These are phyloP conservation scores for Micractinium conductrix DNA, from an alignment of 139 green algal genomes.

Conservation along the genomic window DNA sequence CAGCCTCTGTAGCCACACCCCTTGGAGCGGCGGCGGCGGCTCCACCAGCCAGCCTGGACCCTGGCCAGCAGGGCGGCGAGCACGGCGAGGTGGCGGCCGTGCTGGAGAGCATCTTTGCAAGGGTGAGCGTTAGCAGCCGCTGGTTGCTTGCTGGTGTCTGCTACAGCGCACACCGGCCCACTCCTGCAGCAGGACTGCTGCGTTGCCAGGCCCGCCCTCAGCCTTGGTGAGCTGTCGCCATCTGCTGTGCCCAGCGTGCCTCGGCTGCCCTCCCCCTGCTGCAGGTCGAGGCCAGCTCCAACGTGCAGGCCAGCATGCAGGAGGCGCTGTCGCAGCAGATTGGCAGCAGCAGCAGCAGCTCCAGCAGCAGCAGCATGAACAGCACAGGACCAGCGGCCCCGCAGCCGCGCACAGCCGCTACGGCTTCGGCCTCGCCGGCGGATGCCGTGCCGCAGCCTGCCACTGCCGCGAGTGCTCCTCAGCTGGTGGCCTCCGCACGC, in stretches of 20 bases:
- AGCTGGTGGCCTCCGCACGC: too few species aligned
- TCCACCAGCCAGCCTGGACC: not conserved
- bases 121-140: not conserved
- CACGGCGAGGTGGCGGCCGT: not conserved
- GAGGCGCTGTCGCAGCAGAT: slow-evolving; percentile 23
- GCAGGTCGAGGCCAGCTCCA: slow-evolving; percentile 1
- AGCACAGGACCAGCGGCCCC: not conserved
- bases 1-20: too few species aligned
- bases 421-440: too few species aligned
- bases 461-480: too few species aligned
- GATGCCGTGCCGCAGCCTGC: too few species aligned
- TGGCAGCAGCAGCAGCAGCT: slow-evolving; percentile 11
- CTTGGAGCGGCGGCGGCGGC: not conserved
- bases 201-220: too few species aligned
- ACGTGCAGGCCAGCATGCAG: not conserved
- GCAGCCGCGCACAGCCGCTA: not conserved
- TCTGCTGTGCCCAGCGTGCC: not conserved
- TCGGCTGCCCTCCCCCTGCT: not conserved
- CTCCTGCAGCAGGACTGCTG: too few species aligned
- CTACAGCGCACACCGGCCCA: too few species aligned
- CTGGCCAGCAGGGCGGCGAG: not conserved
- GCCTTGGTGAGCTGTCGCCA: too few species aligned
- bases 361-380: not conserved
- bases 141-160: not conserved
- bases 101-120: slow-evolving; percentile 17